phyloP scores from a whole-genome alignment of 345 rosid species.

The Orychophragmus violaceus region DNA sequence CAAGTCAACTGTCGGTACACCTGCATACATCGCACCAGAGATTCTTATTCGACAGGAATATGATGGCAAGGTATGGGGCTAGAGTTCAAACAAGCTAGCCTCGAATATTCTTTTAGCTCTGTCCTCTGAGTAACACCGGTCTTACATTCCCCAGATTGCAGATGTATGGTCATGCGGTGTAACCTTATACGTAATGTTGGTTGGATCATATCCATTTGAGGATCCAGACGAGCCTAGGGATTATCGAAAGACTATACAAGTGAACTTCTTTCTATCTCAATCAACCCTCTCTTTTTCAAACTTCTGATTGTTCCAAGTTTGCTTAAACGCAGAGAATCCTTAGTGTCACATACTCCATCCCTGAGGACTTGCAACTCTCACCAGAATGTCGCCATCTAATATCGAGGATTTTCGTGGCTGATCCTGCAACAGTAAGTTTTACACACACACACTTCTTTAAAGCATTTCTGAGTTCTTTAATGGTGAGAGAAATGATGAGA shows the following conservation, averaged over 20 bases:
- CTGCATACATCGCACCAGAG: slow-evolving; percentile 97
- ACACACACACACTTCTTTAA: not conserved
- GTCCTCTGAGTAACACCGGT: not conserved
- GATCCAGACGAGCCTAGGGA: slow-evolving; percentile 87
- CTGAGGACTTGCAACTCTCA: slow-evolving; percentile 27
- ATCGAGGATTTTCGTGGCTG: slow-evolving; percentile 29
- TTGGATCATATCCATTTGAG: slow-evolving; percentile 93
- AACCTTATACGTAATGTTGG: slow-evolving; percentile 86
- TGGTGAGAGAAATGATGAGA: not conserved
- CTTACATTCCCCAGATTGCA: slow-evolving; percentile 51
- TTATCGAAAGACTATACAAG: slow-evolving; percentile 45
- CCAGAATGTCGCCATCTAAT: slow-evolving; percentile 29
- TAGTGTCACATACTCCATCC: slow-evolving; percentile 31
- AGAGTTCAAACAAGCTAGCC: too few species aligned
- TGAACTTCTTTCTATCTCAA: not conserved
- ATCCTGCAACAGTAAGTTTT: slow-evolving; percentile 27
- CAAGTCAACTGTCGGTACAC: slow-evolving; percentile 92
- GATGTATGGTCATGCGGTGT: slow-evolving; percentile 99
- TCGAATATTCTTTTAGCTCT: too few species aligned
- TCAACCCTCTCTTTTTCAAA: not conserved
- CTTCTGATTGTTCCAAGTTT: not conserved
- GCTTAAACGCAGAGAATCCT: slow-evolving; percentile 20
- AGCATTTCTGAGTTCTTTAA: not conserved
- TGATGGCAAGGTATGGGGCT: slow-evolving; percentile 75
- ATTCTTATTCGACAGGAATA: slow-evolving; percentile 69